Conservation (phyloP, 164 flowering plant genomes). For the Tinospora cordifolia region DNA sequence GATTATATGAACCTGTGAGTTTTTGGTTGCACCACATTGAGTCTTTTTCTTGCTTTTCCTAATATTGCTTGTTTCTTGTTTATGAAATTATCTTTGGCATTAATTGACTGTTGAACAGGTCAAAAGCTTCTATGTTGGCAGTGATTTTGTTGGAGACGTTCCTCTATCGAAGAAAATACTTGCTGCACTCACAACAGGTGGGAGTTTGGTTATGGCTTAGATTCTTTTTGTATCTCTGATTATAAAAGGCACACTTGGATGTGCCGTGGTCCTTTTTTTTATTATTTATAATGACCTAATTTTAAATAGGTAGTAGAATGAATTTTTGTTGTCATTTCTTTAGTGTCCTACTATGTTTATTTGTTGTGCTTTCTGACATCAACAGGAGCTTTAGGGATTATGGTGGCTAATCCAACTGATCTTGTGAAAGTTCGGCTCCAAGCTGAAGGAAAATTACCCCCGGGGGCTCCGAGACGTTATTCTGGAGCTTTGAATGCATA, state of each 20-base stretch:
- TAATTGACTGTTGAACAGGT: slow-evolving; percentile 42
- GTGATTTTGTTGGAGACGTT: slow-evolving; percentile 59
- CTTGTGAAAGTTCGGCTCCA: slow-evolving; percentile 97
- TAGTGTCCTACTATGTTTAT: slow-evolving; percentile 1
- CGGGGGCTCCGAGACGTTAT: slow-evolving; percentile 81
- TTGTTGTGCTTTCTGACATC: slow-evolving; percentile 8
- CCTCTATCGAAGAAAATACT: slow-evolving; percentile 65
- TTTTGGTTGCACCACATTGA: slow-evolving; percentile 7
- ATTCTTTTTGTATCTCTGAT: background rate
- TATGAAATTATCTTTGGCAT: background rate
- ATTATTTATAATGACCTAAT: too few relatives aligned
- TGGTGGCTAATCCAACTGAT: slow-evolving; percentile 94
- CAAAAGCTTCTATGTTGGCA: slow-evolving; percentile 55
- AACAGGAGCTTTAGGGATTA: slow-evolving; percentile 83
- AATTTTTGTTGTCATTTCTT: background rate
- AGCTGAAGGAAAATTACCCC: slow-evolving; percentile 80
- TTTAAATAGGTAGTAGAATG: background rate
- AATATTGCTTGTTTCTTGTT: background rate
- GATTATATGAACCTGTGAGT: slow-evolving; percentile 85
- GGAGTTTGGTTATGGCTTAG: slow-evolving; percentile 16
- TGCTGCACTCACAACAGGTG: slow-evolving; percentile 85
- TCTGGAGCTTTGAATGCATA: slow-evolving; percentile 85
- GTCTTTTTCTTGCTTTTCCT: background rate
- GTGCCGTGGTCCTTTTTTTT: background rate
- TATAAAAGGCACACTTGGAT: background rate